Conservation (phyloP, 2,329 filamentous ascomycete genomes). For the Colletotrichum gloeosporioides region DNA sequence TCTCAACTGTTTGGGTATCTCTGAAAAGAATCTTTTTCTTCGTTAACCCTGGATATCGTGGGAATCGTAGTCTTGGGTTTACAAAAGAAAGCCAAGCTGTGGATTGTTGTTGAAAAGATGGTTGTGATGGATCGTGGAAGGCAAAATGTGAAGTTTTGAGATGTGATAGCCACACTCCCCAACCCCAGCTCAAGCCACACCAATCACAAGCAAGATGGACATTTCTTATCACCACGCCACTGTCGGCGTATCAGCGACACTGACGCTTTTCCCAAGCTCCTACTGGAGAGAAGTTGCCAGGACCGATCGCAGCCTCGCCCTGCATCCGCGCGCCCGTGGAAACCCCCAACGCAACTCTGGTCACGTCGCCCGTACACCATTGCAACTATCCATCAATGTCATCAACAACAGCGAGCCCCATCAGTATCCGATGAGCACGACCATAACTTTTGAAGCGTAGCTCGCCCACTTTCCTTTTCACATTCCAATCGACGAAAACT, state of each 20-base stretch:
- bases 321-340: slow-evolving; percentile 14
- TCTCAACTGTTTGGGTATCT: neutral
- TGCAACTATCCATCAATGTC: neutral
- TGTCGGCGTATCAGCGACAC: slow-evolving; percentile 8
- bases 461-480: neutral
- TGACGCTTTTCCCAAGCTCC: slow-evolving; percentile 20
- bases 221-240: neutral
- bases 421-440: neutral
- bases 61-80: neutral
- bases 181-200: neutral
- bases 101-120: neutral
- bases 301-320: slow-evolving; percentile 22
- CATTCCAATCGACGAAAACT: neutral
- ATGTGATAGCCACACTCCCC: slow-evolving; percentile 16
- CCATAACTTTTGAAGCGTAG: neutral
- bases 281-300: slow-evolving; percentile 16
- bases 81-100: neutral
- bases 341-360: neutral
- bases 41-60: neutral
- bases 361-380: neutral
- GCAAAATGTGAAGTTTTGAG: slow-evolving; percentile 17
- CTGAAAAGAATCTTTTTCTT: neutral
- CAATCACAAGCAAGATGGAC: neutral
- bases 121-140: neutral
- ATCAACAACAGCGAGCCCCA: neutral